Conservation (phyloP, 2,329 filamentous ascomycete genomes). For the Cytospora chrysosperma region DNA sequence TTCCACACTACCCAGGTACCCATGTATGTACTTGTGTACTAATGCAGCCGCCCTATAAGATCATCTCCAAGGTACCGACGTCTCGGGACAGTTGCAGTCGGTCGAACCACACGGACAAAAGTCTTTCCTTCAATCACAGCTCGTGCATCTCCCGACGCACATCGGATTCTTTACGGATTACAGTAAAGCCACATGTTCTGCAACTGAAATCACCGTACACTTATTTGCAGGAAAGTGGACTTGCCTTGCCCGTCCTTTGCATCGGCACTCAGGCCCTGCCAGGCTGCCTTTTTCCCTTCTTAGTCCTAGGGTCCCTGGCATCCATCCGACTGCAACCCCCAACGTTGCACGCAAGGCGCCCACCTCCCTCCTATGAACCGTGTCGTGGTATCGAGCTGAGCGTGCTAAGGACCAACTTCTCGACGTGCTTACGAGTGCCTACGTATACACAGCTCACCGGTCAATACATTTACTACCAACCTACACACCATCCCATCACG, state of each 20-base stretch:
- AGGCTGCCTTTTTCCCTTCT: slow-evolving; percentile 7
- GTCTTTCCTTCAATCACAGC: slow-evolving; percentile 22
- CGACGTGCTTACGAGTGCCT: neutral
- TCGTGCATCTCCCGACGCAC: neutral
- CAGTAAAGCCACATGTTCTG: neutral
- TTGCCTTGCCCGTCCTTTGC: neutral
- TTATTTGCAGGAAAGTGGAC: slow-evolving; percentile 7
- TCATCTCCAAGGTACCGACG: slow-evolving; percentile 17
- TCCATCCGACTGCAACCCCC: slow-evolving; percentile 21
- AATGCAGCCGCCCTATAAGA: slow-evolving; percentile 13
- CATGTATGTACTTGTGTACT: slow-evolving; percentile 7
- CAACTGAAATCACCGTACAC: slow-evolving; percentile 3
- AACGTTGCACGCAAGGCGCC: slow-evolving; percentile 22
- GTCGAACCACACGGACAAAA: slow-evolving; percentile 11
- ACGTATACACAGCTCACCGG: neutral
- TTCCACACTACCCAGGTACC: neutral
- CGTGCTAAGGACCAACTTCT: slow-evolving; percentile 3
- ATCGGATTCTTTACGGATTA: neutral
- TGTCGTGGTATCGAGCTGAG: slow-evolving; percentile 1
- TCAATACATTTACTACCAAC: neutral
- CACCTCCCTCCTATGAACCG: neutral
- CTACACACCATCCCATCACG: neutral
- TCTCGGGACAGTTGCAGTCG: slow-evolving; percentile 12
- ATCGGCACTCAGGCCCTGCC: slow-evolving; percentile 4
- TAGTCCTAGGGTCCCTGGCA: slow-evolving; percentile 10